A percentile compares a stretch with the other conserved stretches of the same genome.
phyloP scores from a whole-genome alignment of 371 early-diverging fungal genomes.

The Mortierella sp. region DNA sequence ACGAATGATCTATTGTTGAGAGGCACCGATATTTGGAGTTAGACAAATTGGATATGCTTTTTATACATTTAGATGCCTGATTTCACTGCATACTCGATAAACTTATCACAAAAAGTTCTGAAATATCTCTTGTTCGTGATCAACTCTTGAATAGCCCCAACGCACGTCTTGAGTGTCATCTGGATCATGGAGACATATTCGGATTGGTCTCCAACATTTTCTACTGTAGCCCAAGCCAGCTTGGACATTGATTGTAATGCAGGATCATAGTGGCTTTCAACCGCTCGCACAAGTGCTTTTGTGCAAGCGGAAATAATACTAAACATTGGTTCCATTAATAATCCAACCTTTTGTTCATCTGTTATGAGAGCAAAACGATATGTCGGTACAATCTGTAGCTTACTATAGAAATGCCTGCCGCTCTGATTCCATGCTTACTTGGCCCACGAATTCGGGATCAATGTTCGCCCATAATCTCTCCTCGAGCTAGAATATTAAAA shows the following conservation, averaged over 20 bases:
- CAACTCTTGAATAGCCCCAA: slow-evolving; percentile 66
- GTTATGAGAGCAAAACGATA: background rate
- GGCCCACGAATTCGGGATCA: slow-evolving; percentile 69
- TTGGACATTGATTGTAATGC: slow-evolving; percentile 78
- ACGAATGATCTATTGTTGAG: slow-evolving; percentile 68
- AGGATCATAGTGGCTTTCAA: slow-evolving; percentile 75
- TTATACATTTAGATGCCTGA: background rate
- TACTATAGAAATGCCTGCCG: slow-evolving; percentile 82
- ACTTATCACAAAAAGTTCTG: slow-evolving; percentile 89
- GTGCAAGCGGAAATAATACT: slow-evolving; percentile 70
- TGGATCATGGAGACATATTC: slow-evolving; percentile 83
- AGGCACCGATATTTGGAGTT: background rate
- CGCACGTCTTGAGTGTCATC: slow-evolving; percentile 61
- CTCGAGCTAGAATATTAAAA: slow-evolving; percentile 70
- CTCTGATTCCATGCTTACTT: slow-evolving; percentile 78
- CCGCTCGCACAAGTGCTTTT: slow-evolving; percentile 71
- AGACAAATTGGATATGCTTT: background rate
- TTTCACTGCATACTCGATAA: slow-evolving; percentile 78
- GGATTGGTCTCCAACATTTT: slow-evolving; percentile 94
- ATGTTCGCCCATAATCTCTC: slow-evolving; percentile 87
- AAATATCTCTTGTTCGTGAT: slow-evolving; percentile 84
- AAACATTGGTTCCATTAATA: background rate
- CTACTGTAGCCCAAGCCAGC: slow-evolving; percentile 84
- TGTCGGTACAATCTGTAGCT: background rate
- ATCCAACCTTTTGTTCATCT: background rate